Percentiles rank a stretch among this genome's conserved stretches.
These are phyloP conservation scores for Hansenula lynferdii DNA, from an alignment of 1,139 yeast genomes.

Conservation along the genomic window DNA sequence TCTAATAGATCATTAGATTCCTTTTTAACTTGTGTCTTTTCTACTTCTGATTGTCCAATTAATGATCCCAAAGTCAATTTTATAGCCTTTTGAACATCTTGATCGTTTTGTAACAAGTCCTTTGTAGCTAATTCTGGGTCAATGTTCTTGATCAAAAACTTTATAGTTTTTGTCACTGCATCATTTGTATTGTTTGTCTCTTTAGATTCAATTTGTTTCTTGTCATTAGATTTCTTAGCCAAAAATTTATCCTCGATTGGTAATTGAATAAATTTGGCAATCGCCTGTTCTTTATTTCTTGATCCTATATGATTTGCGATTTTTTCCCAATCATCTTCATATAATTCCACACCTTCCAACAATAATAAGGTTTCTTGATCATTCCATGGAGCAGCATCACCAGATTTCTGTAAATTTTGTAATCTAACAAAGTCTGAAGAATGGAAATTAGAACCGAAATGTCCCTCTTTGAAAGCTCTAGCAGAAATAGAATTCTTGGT, in stretches of 20 bases:
- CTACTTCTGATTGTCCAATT: constrained; percentile 20
- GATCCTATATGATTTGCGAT: constrained; percentile 87
- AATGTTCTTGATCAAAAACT: constrained; percentile 19
- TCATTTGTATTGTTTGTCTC: constrained; percentile 13
- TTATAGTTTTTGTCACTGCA: constrained; percentile 21
- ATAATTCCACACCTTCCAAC: constrained; percentile 88
- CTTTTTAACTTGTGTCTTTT: constrained; percentile 20
- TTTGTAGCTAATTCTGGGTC: constrained; percentile 21
- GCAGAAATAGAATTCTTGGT: constrained; percentile 74
- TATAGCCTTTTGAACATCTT: constrained; percentile 32
- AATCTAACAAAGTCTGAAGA: constrained; percentile 83
- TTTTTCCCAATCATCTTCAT: constrained; percentile 83
- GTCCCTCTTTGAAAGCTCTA: constrained; percentile 82
- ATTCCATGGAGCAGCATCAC: constrained; percentile 51
- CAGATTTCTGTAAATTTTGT: constrained; percentile 38
- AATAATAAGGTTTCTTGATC: constrained; percentile 83
- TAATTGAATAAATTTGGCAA: constrained; percentile 79
- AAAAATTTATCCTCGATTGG: constrained; percentile 91
- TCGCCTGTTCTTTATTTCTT: constrained; percentile 81
- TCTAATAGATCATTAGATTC: constrained; percentile 40
- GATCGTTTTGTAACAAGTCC: constrained; percentile 17
- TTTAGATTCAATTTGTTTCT: neutral
- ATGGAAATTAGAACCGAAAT: constrained; percentile 85
- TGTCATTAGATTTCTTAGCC: constrained; percentile 2
- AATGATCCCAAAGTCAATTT: constrained; percentile 26